Base-by-base conservation (phyloP, 2,329 filamentous ascomycete species). In the Aspergillus aculeatinus region DNA sequence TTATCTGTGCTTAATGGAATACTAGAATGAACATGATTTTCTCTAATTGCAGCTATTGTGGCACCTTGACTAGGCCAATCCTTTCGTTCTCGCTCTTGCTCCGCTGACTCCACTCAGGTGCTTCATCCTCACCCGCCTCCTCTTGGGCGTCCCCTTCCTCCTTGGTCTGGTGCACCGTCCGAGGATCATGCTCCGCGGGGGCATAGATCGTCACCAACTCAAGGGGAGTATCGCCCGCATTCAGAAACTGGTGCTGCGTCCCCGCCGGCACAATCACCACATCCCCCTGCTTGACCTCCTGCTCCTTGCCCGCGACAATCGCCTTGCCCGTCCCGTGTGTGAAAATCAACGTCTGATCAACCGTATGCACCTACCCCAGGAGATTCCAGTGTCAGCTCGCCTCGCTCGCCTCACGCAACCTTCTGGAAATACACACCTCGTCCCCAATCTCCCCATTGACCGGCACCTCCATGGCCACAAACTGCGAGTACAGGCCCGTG, bases 381-480 rank as follows among this genome's bases (percentile, higher is more conserved):
- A 5, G 2, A 6, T 2, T 5, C n/a, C 5, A 10, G 27, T 29
- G 27, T 29, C 9, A 29, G 27, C 27, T 29, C 27, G 23, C 23
- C 27, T 29, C 7, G 23, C 23, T 23, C 23, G 23, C 23, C 23
- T 23, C 23, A 23, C 4, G 23, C 23, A 23, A 23, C 23, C 1
- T 4, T 23, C 23, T 23, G 23, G 4, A 23, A 23, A 4, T 23
- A 23, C 23, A 23, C 5, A 23, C 85, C 74, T 88, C 85, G 55
- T 88, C 85, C n/a, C 86, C 85, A 65, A 89, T 88, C 31, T 89
- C 85, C 2, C 86, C 85, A 14, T 80, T 81, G 0, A 86, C 82
- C 0, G 86, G 86, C 0, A 89, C 80, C 48, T 85, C 86, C 86
- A 88, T 89, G 0, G 86, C 79, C 0, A 88, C 86, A 9, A 89